phyloP scores from a whole-genome alignment of 2,329 filamentous ascomycete genomes.

The Cadophora sp. region DNA sequence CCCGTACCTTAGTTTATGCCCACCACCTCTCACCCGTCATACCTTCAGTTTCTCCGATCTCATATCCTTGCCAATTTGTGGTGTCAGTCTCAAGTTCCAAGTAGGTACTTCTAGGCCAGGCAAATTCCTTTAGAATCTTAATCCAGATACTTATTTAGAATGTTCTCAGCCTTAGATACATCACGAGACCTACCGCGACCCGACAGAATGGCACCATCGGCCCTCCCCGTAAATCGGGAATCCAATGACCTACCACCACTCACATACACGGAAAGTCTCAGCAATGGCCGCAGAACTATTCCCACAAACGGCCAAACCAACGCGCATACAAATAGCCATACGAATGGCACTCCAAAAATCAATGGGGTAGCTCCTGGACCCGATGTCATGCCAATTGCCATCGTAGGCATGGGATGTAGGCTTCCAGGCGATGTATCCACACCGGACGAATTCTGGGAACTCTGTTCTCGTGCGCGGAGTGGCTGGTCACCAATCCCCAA shows the following conservation, averaged over 20 bases:
- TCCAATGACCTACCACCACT: constrained; percentile 4
- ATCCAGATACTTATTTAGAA: neutral
- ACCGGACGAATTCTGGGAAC: constrained; percentile 49
- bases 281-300: neutral
- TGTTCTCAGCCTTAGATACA: neutral
- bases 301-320: constrained; percentile 3
- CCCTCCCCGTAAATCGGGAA: constrained; percentile 22
- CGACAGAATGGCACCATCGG: constrained; percentile 27
- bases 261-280: neutral
- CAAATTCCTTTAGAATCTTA: neutral
- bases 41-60: too few relatives aligned
- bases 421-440: constrained; percentile 48
- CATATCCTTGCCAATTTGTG: neutral
- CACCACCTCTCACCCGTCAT: neutral
- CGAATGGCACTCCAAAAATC: neutral
- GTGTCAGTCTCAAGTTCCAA: neutral
- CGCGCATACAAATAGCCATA: constrained; percentile 4
- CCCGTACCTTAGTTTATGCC: neutral
- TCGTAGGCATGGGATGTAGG: constrained; percentile 48
- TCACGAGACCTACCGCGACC: neutral
- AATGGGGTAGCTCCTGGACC: neutral
- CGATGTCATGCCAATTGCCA: constrained; percentile 43
- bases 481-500: constrained; percentile 46
- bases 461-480: constrained; percentile 47
- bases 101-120: neutral